Base-by-base conservation (phyloP, 1,284 basidiomycete species). In the Cutaneotrichosporon sp. region DNA sequence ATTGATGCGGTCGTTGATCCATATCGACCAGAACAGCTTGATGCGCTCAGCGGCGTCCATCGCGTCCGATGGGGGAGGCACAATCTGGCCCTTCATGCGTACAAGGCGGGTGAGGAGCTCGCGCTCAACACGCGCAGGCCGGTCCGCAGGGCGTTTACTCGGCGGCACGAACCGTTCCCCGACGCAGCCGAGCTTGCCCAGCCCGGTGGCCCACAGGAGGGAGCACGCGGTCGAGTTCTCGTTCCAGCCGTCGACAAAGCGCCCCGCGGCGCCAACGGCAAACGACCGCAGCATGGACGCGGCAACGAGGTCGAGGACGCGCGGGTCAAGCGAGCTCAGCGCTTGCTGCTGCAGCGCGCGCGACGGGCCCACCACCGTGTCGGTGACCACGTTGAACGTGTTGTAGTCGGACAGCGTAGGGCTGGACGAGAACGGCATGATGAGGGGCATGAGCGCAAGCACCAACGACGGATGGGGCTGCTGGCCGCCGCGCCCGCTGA, bases 1-100 rank as follows among this genome's bases (percentile, higher is more conserved):
- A 37, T 45, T 49, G 14, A 17, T 5, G 22, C 46, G 44, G 37
- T 72, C 69, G 20, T 41, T 15, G 8, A 63, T 36, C 58, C 66
- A 73, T 4, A 66, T 57, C 12, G 56, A 49, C 73, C 73, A 75
- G 61, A 76, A 74, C 4, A 73, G 52, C 15, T 64, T 55, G 38
- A 71, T 65, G 18, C 72, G 56, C 22, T 68, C 65, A 4, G 55
- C 68, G 8, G 63, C 48, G 39, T 75, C 68, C 4, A 56, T 41
- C 3, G 45, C 33, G 36, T 52, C 55, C 13, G 38, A 22, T 0
- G 67, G 59, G 9, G 63, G 60, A 5, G 61, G 53, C 14, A 62
- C 53, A 5, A 70, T 54, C 20, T 58, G 52, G 4, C 58, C 57
- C 56, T 67, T 71, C 23, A 46, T 49, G 7, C 63, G 54, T 4